Evolutionary conservation across 306 rosid species (phyloP).

Genomic region (Fragaria ananassa): DNA sequence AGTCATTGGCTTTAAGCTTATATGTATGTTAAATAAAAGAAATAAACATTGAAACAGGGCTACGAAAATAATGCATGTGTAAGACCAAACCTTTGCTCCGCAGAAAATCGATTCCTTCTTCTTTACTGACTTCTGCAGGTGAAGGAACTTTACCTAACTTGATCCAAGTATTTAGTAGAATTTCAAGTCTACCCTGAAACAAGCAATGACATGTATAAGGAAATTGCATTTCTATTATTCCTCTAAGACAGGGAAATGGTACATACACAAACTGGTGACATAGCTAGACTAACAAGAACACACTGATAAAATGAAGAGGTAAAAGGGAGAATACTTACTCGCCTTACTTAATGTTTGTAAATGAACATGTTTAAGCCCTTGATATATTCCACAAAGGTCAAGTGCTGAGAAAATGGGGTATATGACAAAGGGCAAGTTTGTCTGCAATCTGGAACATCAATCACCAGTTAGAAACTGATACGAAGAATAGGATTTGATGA

Average conservation of each 20-base stretch:
- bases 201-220: neutral
- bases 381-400: conserved; percentile 85
- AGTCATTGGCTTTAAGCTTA: conserved; percentile 23
- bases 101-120: conserved; percentile 66
- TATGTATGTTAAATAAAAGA: neutral
- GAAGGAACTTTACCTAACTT: conserved; percentile 66
- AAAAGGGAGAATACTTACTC: conserved; percentile 14
- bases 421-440: conserved; percentile 56
- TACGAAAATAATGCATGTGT: conserved; percentile 3
- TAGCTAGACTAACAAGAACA: too few relatives aligned
- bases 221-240: neutral
- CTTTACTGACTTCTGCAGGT: conserved; percentile 81
- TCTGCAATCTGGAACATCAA: conserved; percentile 48
- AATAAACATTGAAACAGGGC: conserved; percentile 1
- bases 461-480: conserved; percentile 33
- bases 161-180: conserved; percentile 72
- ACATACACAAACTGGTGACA: neutral
- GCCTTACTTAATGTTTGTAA: conserved; percentile 88
- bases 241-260: neutral
- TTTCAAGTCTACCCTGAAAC: conserved; percentile 89
- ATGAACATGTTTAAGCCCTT: conserved; percentile 80
- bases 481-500: neutral
- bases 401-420: conserved; percentile 75
- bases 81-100: conserved; percentile 55
- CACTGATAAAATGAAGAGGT: neutral